Percentiles rank a stretch among this genome's conserved stretches.
Evolutionary conservation across 2,329 filamentous ascomycete genomes (phyloP).

Genomic region (Microthyrium microscopicum): DNA sequence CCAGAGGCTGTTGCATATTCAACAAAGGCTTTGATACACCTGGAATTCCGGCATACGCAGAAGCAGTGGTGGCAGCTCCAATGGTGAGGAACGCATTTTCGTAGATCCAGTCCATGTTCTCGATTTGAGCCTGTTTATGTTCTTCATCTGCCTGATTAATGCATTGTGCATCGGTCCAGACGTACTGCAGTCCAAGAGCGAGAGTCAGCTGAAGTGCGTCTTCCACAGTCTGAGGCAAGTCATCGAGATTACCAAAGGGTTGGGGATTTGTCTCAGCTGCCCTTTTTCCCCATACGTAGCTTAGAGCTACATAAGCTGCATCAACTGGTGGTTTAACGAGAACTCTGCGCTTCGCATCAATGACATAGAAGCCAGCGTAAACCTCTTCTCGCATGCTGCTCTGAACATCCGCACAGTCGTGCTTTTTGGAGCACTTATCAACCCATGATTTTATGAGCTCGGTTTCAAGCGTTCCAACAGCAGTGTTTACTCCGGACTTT

Average conservation of each 20-base stretch:
- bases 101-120: slow-evolving; percentile 6
- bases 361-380: no score
- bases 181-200: neutral
- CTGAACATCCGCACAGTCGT: no score
- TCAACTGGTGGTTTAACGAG: no score
- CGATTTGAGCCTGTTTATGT: neutral
- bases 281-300: slow-evolving; percentile 1
- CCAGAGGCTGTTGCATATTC: no score
- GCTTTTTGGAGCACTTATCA: no score
- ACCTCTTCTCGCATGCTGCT: no score
- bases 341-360: no score
- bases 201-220: slow-evolving; percentile 1
- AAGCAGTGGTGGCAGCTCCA: neutral
- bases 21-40: no score
- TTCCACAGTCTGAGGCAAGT: slow-evolving; percentile 1
- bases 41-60: slow-evolving; percentile 1
- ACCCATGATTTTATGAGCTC: no score
- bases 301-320: slow-evolving; percentile 6
- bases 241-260: neutral
- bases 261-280: neutral
- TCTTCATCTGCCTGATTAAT: slow-evolving; percentile 1
- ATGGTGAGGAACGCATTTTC: slow-evolving; percentile 1
- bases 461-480: no score
- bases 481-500: no score
- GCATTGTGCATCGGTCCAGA: slow-evolving; percentile 3